Percentiles rank a stretch among this genome's conserved stretches.
Conservation (phyloP, 2,329 filamentous ascomycete species). For the Cordyceps tenuipes region DNA sequence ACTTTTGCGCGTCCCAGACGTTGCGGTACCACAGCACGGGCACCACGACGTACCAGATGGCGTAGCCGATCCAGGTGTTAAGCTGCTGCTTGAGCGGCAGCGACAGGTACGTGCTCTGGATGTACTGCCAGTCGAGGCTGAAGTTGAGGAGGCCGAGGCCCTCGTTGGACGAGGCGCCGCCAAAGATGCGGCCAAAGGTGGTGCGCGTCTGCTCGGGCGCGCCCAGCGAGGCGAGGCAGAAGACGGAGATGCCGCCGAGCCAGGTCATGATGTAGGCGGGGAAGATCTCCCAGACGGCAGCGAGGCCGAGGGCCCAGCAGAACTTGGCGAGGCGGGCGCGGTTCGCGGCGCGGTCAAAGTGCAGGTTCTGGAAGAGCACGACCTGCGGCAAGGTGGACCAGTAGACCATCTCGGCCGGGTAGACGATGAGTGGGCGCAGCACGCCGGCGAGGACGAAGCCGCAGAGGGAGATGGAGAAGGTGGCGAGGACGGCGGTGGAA, state of each 20-base stretch:
- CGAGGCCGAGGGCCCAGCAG: conserved; percentile 20
- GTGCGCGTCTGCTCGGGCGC: conserved; percentile 19
- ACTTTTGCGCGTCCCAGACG: conserved; percentile 26
- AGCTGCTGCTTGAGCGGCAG: conserved; percentile 29
- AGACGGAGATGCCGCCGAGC: conserved; percentile 31
- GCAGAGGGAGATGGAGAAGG: conserved; percentile 22
- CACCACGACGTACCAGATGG: conserved; percentile 27
- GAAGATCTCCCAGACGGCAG: conserved; percentile 38
- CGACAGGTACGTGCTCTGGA: conserved; percentile 27
- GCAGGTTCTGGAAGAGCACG: conserved; percentile 26
- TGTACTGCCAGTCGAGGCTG: conserved; percentile 38
- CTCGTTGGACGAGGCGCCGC: conserved; percentile 31
- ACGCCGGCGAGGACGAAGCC: conserved; percentile 23
- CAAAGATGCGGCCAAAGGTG: conserved; percentile 24
- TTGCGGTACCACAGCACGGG: conserved; percentile 33
- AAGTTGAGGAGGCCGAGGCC: conserved; percentile 32
- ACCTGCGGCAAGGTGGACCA: conserved; percentile 25
- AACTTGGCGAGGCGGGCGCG: conserved; percentile 23
- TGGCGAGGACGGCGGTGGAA: conserved; percentile 20
- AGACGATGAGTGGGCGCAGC: conserved; percentile 23
- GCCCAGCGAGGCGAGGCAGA: conserved; percentile 37
- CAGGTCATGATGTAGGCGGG: conserved; percentile 38
- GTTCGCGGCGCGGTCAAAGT: conserved; percentile 22
- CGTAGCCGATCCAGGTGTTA: conserved; percentile 30
- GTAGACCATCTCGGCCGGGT: conserved; percentile 26